Conservation (phyloP, 164 flowering plant species). For the Liriodendron chinense region DNA sequence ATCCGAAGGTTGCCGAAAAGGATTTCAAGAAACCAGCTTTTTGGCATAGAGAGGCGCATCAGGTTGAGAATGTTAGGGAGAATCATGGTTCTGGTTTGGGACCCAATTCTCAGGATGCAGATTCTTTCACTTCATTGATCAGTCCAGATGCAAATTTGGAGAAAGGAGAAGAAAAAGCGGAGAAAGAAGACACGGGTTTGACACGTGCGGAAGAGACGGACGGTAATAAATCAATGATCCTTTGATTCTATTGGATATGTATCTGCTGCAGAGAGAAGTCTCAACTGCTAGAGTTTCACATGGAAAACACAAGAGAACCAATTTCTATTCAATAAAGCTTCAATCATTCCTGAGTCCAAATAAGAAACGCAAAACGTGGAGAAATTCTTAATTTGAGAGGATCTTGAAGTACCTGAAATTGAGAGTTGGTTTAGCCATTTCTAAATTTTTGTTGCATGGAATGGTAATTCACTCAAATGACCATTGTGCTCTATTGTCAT, state of each 20-base stretch:
- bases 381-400: not conserved
- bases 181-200: conserved; percentile 9
- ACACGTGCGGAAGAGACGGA: conserved; percentile 32
- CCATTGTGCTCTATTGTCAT: not conserved
- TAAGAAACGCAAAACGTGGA: not conserved
- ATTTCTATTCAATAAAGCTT: not conserved
- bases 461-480: not conserved
- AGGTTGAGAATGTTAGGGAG: conserved; percentile 36
- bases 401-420: not conserved
- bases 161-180: conserved; percentile 20
- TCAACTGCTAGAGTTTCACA: not conserved
- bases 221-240: conserved; percentile 29
- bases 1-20: conserved; percentile 37
- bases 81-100: conserved; percentile 23
- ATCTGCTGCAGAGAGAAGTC: not conserved
- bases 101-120: conserved; percentile 15
- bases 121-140: conserved; percentile 11
- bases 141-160: conserved; percentile 12
- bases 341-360: not conserved
- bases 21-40: conserved; percentile 32
- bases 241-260: not conserved
- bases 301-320: not conserved
- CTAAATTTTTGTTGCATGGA: not conserved
- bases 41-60: conserved; percentile 35
- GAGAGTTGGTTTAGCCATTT: not conserved